Base-by-base conservation (phyloP, 2,329 filamentous ascomycete genomes). In the Aspergillaceae sp. region DNA sequence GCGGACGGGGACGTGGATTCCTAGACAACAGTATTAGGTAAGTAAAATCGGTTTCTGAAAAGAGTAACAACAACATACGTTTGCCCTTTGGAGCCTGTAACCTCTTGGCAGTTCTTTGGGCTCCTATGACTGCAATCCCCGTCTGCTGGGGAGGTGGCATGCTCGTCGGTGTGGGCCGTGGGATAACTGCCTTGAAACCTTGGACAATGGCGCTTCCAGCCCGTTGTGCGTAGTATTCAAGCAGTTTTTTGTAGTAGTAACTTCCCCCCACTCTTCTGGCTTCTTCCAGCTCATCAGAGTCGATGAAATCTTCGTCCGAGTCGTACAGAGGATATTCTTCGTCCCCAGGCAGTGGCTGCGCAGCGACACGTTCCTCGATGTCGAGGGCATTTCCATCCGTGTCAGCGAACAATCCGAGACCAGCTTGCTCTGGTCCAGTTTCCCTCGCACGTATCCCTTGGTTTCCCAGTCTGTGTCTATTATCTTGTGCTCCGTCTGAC, bases 1-100 rank as follows among this genome's bases (percentile, higher is more conserved):
- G 42, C 92, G 83, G 46, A 97, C 84, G 9, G 91, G 91, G 27
- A 98, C 92, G 60, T 97, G 91, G 48, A 98, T 97, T 66, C 87
- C 87, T 79, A 75, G 64, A 11, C 38, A 40, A 27, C n/a, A 34
- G 3, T 4, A 7, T 9, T 10, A 11, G 4, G 8, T 8, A 8
- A 36, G 28, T n/a, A n/a, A n/a, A n/a, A n/a, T n/a, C n/a, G n/a
- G n/a, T n/a, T n/a, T n/a, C n/a, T n/a, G n/a, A n/a, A n/a, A n/a
- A n/a, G n/a, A n/a, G n/a, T n/a, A n/a, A n/a, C n/a, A n/a, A n/a
- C n/a, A n/a, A n/a, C 67, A 61, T 60, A 70, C 73, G 69, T 74
- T 69, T 82, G 57, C 58, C 76, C 68, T 66, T 79, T 66, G 68
- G 78, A 71, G 57, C 79, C 67, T 59, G 80, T 76, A 65, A 87